Evolutionary conservation across 768 basidiomycete species (phyloP), one percentile per base, ranked within the genome.

Genomic region (Suillus subaureus): DNA sequence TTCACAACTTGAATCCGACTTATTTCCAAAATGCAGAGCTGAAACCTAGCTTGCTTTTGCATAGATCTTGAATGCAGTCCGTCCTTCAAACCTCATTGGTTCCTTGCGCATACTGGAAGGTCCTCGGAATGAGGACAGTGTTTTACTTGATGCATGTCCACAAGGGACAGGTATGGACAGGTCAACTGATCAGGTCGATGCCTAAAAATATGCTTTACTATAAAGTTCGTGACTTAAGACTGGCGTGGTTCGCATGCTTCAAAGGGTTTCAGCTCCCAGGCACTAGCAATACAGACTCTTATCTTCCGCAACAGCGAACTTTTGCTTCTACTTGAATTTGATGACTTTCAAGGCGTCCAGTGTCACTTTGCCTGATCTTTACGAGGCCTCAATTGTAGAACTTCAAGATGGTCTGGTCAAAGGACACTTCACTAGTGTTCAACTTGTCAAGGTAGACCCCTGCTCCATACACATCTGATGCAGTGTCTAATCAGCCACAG

Each of bases 401-500:
- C 51, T 54, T 21, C 28, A 54, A 54, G 9, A 54, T 12, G 28
- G 18, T 18, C 28, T 21, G 31, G 28, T 31, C 28, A 21, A 54
- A 54, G 28, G 52, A 54, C 16, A 31, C 16, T 54, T 31, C 52
- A 54, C 8, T 21, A 54, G 52, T 54, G 52, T 54, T 31, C 52
- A 54, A 16, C 28, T 54, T 18, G 28, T 54, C 15, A 31, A 54
- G 52, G 52, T 54, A 54, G 15, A 11, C 16, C 21, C 4, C 11
- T 54, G 16, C 52, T 54, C 16, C 28, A 31, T 16, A 39, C 37
- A 58, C 5, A 40, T 9, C 16, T 12, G 15, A 58, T 12, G 23
- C 23, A 26, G n/a, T 52, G 28, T 18, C 2, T 18, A 26, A 26
- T 26, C 57, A 28, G 9, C 26, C 2, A 16, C 23, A 90, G 89